Percentiles rank a stretch among this genome's conserved stretches.
phyloP scores from a whole-genome alignment of 345 rosid species.

The Salix koriyanagi region DNA sequence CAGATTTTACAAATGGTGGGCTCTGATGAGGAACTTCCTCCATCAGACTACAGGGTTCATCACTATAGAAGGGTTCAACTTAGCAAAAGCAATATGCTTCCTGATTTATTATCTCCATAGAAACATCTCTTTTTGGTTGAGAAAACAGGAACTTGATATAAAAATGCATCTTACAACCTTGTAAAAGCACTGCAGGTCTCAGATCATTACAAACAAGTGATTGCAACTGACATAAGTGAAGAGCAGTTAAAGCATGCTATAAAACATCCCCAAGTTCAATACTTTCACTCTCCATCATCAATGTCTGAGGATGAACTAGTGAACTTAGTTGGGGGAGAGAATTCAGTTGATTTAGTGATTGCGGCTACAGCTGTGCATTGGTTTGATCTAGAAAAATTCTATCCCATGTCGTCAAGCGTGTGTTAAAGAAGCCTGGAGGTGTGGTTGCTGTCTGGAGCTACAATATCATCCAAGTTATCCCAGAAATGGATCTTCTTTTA shows the following conservation, averaged over 20 bases:
- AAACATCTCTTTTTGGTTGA: no score
- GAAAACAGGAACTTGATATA: no score
- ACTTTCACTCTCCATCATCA: slow-evolving; percentile 47
- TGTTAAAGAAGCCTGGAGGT: slow-evolving; percentile 57
- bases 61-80: no score
- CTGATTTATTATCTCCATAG: no score
- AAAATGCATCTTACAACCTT: no score
- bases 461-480: slow-evolving; percentile 37
- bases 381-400: slow-evolving; percentile 62
- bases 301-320: slow-evolving; percentile 49
- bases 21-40: no score
- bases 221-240: slow-evolving; percentile 57
- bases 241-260: slow-evolving; percentile 45
- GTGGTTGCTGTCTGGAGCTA: slow-evolving; percentile 61
- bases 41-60: no score
- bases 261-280: slow-evolving; percentile 40
- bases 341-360: slow-evolving; percentile 51
- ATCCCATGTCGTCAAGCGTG: slow-evolving; percentile 38
- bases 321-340: slow-evolving; percentile 43
- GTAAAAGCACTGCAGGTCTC: no score
- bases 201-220: slow-evolving; percentile 35
- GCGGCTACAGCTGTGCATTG: slow-evolving; percentile 58
- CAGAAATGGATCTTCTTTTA: slow-evolving; percentile 41
- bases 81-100: no score
- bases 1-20: no score